phyloP scores from a whole-genome alignment of 1,139 yeast genomes.

The Groenewaldozyma auringiensis region DNA sequence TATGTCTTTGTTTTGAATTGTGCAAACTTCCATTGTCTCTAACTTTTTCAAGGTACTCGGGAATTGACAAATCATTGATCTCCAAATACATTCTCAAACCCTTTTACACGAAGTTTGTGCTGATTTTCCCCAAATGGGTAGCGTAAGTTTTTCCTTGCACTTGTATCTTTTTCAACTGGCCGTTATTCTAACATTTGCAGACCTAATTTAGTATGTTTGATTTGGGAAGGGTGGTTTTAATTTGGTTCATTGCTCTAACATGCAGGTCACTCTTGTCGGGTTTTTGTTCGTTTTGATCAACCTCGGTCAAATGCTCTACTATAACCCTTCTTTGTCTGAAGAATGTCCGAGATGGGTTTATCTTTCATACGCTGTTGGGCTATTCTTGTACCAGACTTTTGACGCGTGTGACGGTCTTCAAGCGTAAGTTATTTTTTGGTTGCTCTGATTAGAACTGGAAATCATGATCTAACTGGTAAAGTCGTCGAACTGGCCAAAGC shows the following conservation, averaged over 20 bases:
- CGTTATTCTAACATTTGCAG: constrained; percentile 9
- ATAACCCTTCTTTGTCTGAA: constrained; percentile 58
- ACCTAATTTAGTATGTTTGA: constrained; percentile 20
- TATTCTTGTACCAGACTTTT: constrained; percentile 87
- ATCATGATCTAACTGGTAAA: constrained; percentile 4
- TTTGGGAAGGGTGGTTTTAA: too few relatives aligned
- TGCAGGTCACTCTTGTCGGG: constrained; percentile 75
- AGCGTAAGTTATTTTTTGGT: constrained; percentile 42
- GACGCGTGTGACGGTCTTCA: constrained; percentile 96
- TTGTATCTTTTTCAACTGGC: not conserved
- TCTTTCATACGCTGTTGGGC: constrained; percentile 69
- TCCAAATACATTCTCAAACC: constrained; percentile 70
- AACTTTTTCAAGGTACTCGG: constrained; percentile 37
- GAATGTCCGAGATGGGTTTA: constrained; percentile 76
- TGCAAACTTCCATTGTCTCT: too few relatives aligned
- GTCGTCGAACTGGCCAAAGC: constrained; percentile 76
- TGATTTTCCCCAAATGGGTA: constrained; percentile 72
- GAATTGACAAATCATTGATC: constrained; percentile 75
- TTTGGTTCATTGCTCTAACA: too few relatives aligned
- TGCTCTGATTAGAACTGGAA: not conserved
- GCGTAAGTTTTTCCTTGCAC: constrained; percentile 41
- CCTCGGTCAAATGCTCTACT: constrained; percentile 57
- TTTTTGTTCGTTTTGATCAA: constrained; percentile 61
- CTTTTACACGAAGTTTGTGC: constrained; percentile 62
- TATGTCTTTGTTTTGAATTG: constrained; percentile 37